Evolutionary conservation across 2,329 filamentous ascomycete species (phyloP), one percentile per base, ranked within the genome.

Genomic region (Aphanocladium album): DNA sequence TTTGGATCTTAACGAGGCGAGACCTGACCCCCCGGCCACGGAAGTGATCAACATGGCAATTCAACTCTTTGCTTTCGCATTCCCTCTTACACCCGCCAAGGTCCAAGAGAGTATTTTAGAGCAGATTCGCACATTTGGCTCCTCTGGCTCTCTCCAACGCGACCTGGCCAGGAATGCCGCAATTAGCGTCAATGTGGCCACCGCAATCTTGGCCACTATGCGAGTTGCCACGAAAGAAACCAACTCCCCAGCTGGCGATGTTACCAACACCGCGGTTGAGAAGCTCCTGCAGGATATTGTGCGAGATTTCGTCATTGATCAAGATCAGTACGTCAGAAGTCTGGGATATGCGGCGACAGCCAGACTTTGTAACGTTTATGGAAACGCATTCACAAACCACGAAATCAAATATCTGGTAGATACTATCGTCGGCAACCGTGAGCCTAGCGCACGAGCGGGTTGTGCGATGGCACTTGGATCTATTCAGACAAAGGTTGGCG

Each of bases 41-140:
- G 93, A 96, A 70, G 93, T 96, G 27, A 90, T 98, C 63, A 96
- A 99, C 70, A 87, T 93, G 69, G 93, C 95, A 0, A 96, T 99
- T 60, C 89, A 95, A 64, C 79, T 98, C 0, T 99, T 99, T 71
- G 91, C 93, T 2, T 90, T 96, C 57, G 90, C 91, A 43, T 87
- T 99, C 61, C 93, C 95, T 2, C 79, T 97, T 11, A 96, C 96
- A 50, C 89, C 90, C 0, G 83, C 91, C 4, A 96, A 93, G 69
- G 90, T 99, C 2, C 95, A 99, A 69, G 95, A 99, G 73, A 97
- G 93, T 70, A 91, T 96, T 52, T 78, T 99, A 11, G 95, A 99
- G 73, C 95, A 99, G 71, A 88, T 98, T 52, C 89, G 90, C 17
- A 95, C 91, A 0, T 96, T 96, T 69, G 80, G 95, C n/a, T 89